Percentiles rank a stretch among this genome's conserved stretches.
Conservation (phyloP, 768 basidiomycete genomes). For the Paxillus rubicundulus region DNA sequence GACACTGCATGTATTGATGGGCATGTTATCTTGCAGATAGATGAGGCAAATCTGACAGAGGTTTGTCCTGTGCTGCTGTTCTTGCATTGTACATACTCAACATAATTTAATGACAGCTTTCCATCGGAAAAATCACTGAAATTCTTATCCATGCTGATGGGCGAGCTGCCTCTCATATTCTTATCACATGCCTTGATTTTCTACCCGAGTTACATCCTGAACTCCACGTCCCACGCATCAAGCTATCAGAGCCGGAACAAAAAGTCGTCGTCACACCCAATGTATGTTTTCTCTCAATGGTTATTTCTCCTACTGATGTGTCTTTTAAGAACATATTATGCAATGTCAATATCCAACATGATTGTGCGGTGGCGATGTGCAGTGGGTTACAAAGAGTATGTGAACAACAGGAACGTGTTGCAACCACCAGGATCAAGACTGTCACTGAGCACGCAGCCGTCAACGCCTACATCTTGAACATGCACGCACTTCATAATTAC, state of each 20-base stretch:
- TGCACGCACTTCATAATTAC: conserved; percentile 7
- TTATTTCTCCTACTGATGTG: neutral
- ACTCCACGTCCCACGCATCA: conserved; percentile 2
- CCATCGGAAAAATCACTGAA: conserved; percentile 6
- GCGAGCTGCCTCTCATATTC: neutral
- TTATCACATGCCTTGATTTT: neutral
- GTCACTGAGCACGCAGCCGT: conserved; percentile 3
- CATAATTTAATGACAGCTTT: neutral
- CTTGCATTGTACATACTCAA: no score
- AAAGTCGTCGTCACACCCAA: neutral
- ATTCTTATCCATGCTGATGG: neutral
- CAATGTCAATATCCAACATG: conserved; percentile 24
- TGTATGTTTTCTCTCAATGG: neutral
- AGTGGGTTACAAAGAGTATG: neutral
- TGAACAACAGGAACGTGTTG: conserved; percentile 10
- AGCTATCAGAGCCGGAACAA: neutral
- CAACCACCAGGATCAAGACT: conserved; percentile 3
- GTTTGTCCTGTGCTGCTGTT: no score
- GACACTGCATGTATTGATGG: no score
- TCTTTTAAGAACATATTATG: conserved; percentile 13
- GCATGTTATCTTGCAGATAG: no score
- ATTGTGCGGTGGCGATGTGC: conserved; percentile 7
- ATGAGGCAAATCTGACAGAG: no score
- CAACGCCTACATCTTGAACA: conserved; percentile 10
- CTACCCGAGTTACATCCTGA: conserved; percentile 3